Conservation (phyloP, 208 protist genomes). For the Kentomonas sorsogonicus region DNA sequence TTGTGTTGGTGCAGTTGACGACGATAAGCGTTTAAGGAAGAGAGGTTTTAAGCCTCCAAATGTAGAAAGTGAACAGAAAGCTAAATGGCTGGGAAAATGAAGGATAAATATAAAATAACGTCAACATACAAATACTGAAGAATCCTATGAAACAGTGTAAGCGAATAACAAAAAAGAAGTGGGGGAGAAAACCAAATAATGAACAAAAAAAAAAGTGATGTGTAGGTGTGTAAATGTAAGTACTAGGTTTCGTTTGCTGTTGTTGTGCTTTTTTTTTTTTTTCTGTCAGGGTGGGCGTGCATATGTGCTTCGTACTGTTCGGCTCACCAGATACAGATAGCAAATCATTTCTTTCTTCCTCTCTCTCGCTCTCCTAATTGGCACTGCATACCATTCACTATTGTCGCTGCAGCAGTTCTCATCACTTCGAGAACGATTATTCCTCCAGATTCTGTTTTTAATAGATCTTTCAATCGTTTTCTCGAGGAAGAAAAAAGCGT, state of each 20-base stretch:
- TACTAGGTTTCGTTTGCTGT: background rate
- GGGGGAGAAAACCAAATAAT: background rate
- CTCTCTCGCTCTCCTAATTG: too few relatives aligned
- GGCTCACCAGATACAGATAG: too few relatives aligned
- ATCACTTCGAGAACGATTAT: too few relatives aligned
- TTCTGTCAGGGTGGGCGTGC: too few relatives aligned
- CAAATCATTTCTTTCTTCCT: too few relatives aligned
- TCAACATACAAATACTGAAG: constrained; percentile 1
- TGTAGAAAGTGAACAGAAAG: background rate
- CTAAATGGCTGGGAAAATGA: background rate
- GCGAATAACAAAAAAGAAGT: background rate
- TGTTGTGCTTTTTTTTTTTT: background rate
- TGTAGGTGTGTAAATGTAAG: background rate
- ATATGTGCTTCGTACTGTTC: too few relatives aligned
- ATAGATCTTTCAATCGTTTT: too few relatives aligned
- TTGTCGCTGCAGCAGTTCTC: too few relatives aligned
- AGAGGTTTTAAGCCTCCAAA: background rate
- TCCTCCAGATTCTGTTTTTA: too few relatives aligned
- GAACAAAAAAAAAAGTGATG: background rate
- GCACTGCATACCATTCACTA: too few relatives aligned
- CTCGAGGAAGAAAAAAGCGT: too few relatives aligned
- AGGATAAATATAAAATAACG: too few relatives aligned
- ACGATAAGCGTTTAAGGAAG: background rate
- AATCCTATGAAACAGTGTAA: background rate
- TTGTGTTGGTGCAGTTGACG: background rate